These are phyloP conservation scores for Sporisorium graminicola DNA, from an alignment of 1,284 basidiomycete species.

Conservation along the genomic window DNA sequence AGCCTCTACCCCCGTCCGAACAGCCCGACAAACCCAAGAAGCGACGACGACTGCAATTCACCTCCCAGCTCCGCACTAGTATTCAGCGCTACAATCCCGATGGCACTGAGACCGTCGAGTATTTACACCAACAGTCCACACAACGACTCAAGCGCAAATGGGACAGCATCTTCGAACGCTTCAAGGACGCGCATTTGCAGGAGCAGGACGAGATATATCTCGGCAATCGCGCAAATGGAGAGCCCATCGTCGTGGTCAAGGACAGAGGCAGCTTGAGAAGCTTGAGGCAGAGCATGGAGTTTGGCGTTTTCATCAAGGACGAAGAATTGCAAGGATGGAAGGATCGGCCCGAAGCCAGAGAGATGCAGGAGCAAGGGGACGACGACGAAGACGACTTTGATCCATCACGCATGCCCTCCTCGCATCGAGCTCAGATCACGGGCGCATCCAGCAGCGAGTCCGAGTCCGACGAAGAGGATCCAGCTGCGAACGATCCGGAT, in stretches of 20 bases:
- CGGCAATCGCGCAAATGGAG: slow-evolving; percentile 51
- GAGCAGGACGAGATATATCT: slow-evolving; percentile 68
- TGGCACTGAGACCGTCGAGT: slow-evolving; percentile 60
- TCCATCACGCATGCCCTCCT: slow-evolving; percentile 9
- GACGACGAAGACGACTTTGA: slow-evolving; percentile 36
- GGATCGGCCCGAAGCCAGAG: slow-evolving; percentile 28
- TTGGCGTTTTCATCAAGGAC: slow-evolving; percentile 65
- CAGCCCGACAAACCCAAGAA: slow-evolving; percentile 27
- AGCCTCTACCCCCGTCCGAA: not conserved
- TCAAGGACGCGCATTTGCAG: slow-evolving; percentile 64
- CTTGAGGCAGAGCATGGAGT: slow-evolving; percentile 48
- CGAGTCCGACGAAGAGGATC: slow-evolving; percentile 20
- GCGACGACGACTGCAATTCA: slow-evolving; percentile 48
- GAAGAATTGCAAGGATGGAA: slow-evolving; percentile 58
- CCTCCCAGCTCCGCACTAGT: slow-evolving; percentile 35
- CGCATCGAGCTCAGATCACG: not conserved
- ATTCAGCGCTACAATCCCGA: slow-evolving; percentile 56
- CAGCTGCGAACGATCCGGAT: slow-evolving; percentile 49
- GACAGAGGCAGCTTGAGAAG: slow-evolving; percentile 60
- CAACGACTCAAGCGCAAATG: slow-evolving; percentile 63
- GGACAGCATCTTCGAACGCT: slow-evolving; percentile 65
- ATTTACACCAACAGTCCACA: slow-evolving; percentile 58
- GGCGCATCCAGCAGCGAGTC: slow-evolving; percentile 22
- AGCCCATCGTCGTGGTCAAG: slow-evolving; percentile 56
- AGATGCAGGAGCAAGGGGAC: slow-evolving; percentile 21